These are phyloP conservation scores for Hypoxylon rickii DNA, from an alignment of 495 filamentous ascomycete genomes.

Conservation along the genomic window DNA sequence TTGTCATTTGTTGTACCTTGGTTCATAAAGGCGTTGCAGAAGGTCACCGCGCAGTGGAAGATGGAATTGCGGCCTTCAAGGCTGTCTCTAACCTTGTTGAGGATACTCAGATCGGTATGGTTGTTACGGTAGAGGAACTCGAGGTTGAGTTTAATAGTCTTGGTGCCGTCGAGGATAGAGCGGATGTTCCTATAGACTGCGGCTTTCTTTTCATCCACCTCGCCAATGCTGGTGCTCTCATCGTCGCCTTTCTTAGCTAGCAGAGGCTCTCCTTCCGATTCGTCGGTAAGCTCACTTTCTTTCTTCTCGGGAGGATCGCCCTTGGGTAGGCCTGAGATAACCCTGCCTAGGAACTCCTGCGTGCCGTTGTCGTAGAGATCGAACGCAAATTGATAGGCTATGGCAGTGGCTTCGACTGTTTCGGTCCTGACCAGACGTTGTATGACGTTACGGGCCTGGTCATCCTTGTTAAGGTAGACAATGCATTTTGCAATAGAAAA, in stretches of 20 bases:
- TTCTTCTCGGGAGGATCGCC: conserved; percentile 58
- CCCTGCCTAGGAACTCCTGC: conserved; percentile 92
- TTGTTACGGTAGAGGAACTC: conserved; percentile 97
- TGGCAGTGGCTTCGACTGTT: conserved; percentile 73
- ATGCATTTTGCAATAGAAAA: conserved; percentile 99
- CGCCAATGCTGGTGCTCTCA: conserved; percentile 40
- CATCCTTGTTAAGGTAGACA: conserved; percentile 91
- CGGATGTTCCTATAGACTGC: conserved; percentile 79
- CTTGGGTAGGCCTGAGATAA: conserved; percentile 75
- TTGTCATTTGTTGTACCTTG: conserved; percentile 97
- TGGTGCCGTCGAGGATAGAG: conserved; percentile 84
- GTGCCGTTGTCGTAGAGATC: conserved; percentile 98
- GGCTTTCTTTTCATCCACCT: conserved; percentile 52
- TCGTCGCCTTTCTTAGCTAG: conserved; percentile 39
- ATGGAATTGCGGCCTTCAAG: conserved; percentile 96
- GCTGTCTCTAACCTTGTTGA: conserved; percentile 95
- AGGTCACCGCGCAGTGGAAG: conserved; percentile 94
- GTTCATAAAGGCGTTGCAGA: conserved; percentile 99
- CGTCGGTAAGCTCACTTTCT: conserved; percentile 55
- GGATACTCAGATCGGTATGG: conserved; percentile 76
- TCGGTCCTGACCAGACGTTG: conserved; percentile 78
- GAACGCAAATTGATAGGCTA: conserved; percentile 97
- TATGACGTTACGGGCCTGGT: conserved; percentile 87
- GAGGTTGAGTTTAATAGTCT: conserved; percentile 88
- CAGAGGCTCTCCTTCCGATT: conserved; percentile 52